Base-by-base conservation (phyloP, 108 stramenopile species). In the Schizochytrium sp. region DNA sequence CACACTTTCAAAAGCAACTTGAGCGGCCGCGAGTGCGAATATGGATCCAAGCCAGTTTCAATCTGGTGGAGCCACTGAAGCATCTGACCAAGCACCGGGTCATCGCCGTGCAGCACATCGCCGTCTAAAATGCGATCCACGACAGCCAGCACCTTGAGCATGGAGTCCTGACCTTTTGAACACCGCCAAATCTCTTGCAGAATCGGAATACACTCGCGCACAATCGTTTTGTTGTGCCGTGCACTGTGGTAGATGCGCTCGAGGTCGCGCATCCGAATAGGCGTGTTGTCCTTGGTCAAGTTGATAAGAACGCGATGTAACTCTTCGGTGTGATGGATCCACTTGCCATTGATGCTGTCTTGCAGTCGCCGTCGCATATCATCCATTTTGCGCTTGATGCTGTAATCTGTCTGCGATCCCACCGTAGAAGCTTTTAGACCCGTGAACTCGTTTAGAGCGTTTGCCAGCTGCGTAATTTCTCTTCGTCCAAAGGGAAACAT, bases 251-350 rank as follows among this genome's bases (percentile, higher is more conserved):
- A 83, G 6, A 83, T 12, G 28, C 76, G 76, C 28, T 83, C 76
- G 16, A 83, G 12, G 25, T 83, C 76, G 25, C 45, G 48, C 76
- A 83, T 83, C 10, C 51, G 45, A 25, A 83, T 83, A 10, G 76
- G 76, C 0, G 76, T 25, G 28, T 83, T 28, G 28, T 83, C 76
- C 28, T 83, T 83, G n/a, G 76, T 83, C 5, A 83, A 6, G 12
- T 83, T 53, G 45, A 53, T 83, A 6, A 83, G 51, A 6, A 83
- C 51, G n/a, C 76, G 76, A 12, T 53, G 51, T 18, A 83, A 45
- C 23, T 83, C 76, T 53, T 83, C 76, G 12, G 76, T 83, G 76
- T 83, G 76, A 53, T 21, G 6, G n/a, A 83, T 83, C 76, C 76
- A 83, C 18, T 83, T 47, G n/a, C 48, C 51, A 6, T 47, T 53